These are phyloP conservation scores for Botrytis fabae DNA, from an alignment of 2,329 filamentous ascomycete species.

Conservation along the genomic window DNA sequence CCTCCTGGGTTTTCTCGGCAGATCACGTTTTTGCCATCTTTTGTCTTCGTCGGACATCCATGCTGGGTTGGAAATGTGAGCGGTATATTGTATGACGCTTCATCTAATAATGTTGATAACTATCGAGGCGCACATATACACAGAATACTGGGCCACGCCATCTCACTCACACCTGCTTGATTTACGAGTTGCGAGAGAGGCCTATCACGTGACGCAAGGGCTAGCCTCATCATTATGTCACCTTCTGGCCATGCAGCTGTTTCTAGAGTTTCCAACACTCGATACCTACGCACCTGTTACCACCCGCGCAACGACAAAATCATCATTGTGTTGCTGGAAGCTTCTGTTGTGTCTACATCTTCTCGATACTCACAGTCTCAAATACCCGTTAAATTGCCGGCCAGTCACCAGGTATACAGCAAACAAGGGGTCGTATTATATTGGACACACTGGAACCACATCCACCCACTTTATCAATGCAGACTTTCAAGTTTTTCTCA, in stretches of 20 bases:
- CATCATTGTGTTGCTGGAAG: neutral
- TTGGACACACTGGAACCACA: neutral
- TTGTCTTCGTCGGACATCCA: neutral
- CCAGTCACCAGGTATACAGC: neutral
- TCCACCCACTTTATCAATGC: slow-evolving; percentile 10
- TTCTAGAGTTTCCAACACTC: neutral
- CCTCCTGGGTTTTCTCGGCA: neutral
- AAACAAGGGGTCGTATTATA: neutral
- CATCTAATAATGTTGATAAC: neutral
- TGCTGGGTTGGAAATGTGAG: neutral
- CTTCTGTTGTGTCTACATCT: neutral
- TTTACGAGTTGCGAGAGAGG: neutral
- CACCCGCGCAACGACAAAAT: neutral
- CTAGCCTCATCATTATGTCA: neutral
- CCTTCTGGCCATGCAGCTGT: neutral
- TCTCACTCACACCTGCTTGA: neutral
- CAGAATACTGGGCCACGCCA: neutral
- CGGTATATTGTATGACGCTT: neutral
- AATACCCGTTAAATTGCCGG: neutral
- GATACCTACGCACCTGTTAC: neutral
- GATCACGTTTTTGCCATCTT: neutral
- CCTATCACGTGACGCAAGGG: fast-evolving
- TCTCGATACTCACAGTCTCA: neutral
- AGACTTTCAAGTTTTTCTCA: slow-evolving; percentile 10
- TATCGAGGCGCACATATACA: neutral